Conservation (phyloP, 495 filamentous ascomycete species). For the Amniculicola lignicola region DNA sequence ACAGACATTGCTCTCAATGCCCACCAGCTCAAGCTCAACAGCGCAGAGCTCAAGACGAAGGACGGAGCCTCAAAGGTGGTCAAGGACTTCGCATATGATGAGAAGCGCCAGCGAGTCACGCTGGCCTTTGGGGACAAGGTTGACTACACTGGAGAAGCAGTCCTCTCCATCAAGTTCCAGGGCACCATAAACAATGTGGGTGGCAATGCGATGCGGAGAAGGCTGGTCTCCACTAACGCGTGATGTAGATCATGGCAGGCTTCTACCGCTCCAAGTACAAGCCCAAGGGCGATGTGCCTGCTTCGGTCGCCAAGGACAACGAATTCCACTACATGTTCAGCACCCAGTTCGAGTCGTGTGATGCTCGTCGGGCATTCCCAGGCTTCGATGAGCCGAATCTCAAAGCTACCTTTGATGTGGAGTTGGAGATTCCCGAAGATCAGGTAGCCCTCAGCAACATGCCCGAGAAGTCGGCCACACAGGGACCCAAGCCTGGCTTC, state of each 20-base stretch:
- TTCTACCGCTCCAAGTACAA: slow-evolving; percentile 97
- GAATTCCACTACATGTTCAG: slow-evolving; percentile 90
- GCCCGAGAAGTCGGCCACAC: slow-evolving; percentile 68
- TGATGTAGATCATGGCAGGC: slow-evolving; percentile 65
- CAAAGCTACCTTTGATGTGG: slow-evolving; percentile 91
- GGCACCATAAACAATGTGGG: slow-evolving; percentile 81
- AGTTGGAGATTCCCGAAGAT: slow-evolving; percentile 83
- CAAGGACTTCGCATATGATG: slow-evolving; percentile 70
- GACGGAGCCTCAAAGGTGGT: slow-evolving; percentile 53
- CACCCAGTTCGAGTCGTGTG: slow-evolving; percentile 96
- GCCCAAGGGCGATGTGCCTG: slow-evolving; percentile 62
- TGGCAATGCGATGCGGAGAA: neutral
- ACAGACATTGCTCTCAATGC: slow-evolving; percentile 75
- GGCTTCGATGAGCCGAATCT: slow-evolving; percentile 98
- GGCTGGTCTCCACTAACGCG: neutral
- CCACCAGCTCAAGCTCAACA: slow-evolving; percentile 60
- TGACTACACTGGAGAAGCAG: slow-evolving; percentile 56
- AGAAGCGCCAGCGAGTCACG: slow-evolving; percentile 71
- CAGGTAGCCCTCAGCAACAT: slow-evolving; percentile 91
- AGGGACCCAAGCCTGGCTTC: slow-evolving; percentile 57
- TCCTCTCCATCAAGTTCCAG: slow-evolving; percentile 71
- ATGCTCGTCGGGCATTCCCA: slow-evolving; percentile 89
- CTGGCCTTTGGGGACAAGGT: slow-evolving; percentile 69
- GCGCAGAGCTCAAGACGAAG: slow-evolving; percentile 45
- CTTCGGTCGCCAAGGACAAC: slow-evolving; percentile 71